Base-by-base conservation (phyloP, 306 rosid species). In the Rosa multiflora region DNA sequence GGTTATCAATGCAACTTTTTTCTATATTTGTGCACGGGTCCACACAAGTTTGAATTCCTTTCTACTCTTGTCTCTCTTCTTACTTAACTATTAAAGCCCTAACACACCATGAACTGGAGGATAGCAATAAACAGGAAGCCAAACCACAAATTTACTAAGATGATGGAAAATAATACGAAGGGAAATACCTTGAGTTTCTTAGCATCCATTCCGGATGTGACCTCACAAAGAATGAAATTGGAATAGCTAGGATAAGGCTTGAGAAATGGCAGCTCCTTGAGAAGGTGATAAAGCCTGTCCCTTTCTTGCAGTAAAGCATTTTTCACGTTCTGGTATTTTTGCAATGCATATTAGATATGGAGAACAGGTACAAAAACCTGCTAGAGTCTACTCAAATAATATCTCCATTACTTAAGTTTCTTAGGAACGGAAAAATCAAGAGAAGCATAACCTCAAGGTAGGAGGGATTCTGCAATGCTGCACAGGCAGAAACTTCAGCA, bases 401-500 rank as follows among this genome's bases (percentile, higher is more conserved):
- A 82, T 44, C 39, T 74, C 75, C 40, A 44, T 46, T 47, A 42
- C n/a, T 21, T 49, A 29, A 77, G 32, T 47, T 48, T 35, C 5
- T 18, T 39, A 72, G 44, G 51, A 46, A 59, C 21, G 47, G 23
- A 62, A 76, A 26, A 26, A 55, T 71, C 39, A 29, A 78, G 20
- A 21, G 20, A 70, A 39, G 67, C 44, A 61, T 48, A 71, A 94
- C 99, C 94, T 95, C 97, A 44, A 95, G 90, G 84, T 93, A 95
- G 69, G 87, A 82, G 43, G 96, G 94, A 85, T 95, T 93, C 88
- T 86, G 87, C 90, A 95, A 70, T 63, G 99, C 98, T 47, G 98
- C 97, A 67, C 98, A 93, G 0, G 98, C 99, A 84, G 98, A 80
- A 79, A 95, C 72, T 90, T 95, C 99, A 70, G 99, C 98, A 82